Base-by-base conservation (phyloP, 2,329 filamentous ascomycete species). In the Cladosporium cucumerinum region DNA sequence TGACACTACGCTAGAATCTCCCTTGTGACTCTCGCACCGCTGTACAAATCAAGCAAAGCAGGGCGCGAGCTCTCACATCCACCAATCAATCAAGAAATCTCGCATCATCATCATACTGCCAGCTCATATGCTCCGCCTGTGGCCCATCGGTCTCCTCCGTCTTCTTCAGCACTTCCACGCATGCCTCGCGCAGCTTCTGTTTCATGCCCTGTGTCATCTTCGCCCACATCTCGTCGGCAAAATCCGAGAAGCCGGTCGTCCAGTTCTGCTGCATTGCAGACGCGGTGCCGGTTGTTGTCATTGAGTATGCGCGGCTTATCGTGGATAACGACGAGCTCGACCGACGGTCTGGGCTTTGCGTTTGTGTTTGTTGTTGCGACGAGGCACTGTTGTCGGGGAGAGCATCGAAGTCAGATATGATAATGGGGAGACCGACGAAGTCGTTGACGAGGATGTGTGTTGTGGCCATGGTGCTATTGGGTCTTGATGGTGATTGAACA, bases 11-110 rank as follows among this genome's bases (percentile, higher is more conserved):
- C 7, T 21, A 46, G 39, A 21, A 43, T 7, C 18, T 5, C 3
- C 7, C 36, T 5, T 6, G 8, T 11, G 8, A 2, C 8, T 21
- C 18, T 5, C 36, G 18, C 36, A 7, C 18, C 39, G 7, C 39
- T 43, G 3, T 7, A n/a, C 18, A 3, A 8, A 46, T 3, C 18
- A 46, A 46, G 39, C 39, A 12, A 18, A 46, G n/a, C 39, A n/a
- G 12, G n/a, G n/a, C 39, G 34, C 14, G n/a, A 43, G 36, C 6
- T 43, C 36, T 43, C 36, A 32, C 30, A 32, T n/a, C n/a, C n/a
- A n/a, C n/a, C n/a, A n/a, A 28, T 70, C 68, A 74, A 57, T 74
- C 73, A 57, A 74, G 70, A 49, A 74, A 70, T 11, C 72, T 64
- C 30, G 72, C 71, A 66, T 74, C 73, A 54, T 73, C 69, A 61